Conservation (phyloP, 495 filamentous ascomycete species). For the Halenospora varia region DNA sequence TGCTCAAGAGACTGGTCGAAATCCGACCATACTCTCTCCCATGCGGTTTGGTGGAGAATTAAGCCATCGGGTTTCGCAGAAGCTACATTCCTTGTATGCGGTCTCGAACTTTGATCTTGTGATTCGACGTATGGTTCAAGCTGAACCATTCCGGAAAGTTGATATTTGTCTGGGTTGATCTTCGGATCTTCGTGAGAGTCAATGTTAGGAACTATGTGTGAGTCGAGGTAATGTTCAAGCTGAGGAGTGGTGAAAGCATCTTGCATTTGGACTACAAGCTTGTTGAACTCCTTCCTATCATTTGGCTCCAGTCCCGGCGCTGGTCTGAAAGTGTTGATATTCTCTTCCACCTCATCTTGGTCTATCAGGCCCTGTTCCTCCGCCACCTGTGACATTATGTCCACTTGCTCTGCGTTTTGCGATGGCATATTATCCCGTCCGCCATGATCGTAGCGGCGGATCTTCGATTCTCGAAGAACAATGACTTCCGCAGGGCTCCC, state of each 20-base stretch:
- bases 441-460: slow-evolving; percentile 9
- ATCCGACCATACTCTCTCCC: slow-evolving; percentile 34
- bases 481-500: slow-evolving; percentile 37
- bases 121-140: too few species aligned
- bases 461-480: slow-evolving; percentile 36
- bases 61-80: slow-evolving; percentile 11
- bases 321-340: slow-evolving; percentile 42
- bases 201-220: neutral
- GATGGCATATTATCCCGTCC: neutral
- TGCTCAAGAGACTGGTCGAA: slow-evolving; percentile 16
- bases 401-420: slow-evolving; percentile 15
- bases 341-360: slow-evolving; percentile 30
- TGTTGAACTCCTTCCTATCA: slow-evolving; percentile 32
- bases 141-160: too few species aligned
- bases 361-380: slow-evolving; percentile 22
- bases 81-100: too few species aligned
- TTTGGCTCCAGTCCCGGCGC: slow-evolving; percentile 17
- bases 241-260: slow-evolving; percentile 40
- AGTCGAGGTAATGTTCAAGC: slow-evolving; percentile 33
- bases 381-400: slow-evolving; percentile 30
- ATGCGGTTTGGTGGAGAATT: slow-evolving; percentile 29
- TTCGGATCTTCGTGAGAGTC: too few species aligned
- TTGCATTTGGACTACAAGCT: slow-evolving; percentile 32
- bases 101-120: too few species aligned
- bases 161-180: too few species aligned